Evolutionary conservation across 2,329 filamentous ascomycete genomes (phyloP).

Genomic region (Aureobasidium sp.): DNA sequence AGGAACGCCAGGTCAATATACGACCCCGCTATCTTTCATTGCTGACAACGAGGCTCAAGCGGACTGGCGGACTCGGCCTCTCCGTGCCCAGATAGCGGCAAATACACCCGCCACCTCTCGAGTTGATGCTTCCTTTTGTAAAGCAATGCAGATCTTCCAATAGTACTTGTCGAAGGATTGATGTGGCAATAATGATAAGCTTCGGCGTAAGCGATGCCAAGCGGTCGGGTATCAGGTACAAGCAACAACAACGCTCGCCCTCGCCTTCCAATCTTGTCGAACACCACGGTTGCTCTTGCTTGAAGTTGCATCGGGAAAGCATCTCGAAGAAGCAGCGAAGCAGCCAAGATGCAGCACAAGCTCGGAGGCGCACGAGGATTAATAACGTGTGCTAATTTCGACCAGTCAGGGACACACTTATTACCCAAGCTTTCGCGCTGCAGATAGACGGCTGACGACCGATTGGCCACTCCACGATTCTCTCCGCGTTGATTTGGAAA

Average conservation of each 20-base stretch:
- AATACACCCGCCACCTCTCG: neutral
- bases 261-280: neutral
- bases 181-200: neutral
- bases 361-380: neutral
- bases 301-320: neutral
- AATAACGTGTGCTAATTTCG: conserved; percentile 6
- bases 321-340: neutral
- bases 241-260: neutral
- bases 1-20: neutral
- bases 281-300: neutral
- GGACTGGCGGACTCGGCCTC: neutral
- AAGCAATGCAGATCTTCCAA: neutral
- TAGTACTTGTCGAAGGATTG: neutral
- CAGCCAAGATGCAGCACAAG: neutral
- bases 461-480: neutral
- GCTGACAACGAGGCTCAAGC: neutral
- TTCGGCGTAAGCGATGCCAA: neutral
- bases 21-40: neutral
- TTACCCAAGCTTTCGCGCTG: neutral
- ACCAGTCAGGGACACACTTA: neutral
- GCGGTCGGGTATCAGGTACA: neutral
- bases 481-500: neutral
- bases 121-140: neutral
- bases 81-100: neutral
- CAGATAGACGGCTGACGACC: neutral